Evolutionary conservation across 192 early-diverging fungal species (phyloP).

Genomic region (Backusella westeae): DNA sequence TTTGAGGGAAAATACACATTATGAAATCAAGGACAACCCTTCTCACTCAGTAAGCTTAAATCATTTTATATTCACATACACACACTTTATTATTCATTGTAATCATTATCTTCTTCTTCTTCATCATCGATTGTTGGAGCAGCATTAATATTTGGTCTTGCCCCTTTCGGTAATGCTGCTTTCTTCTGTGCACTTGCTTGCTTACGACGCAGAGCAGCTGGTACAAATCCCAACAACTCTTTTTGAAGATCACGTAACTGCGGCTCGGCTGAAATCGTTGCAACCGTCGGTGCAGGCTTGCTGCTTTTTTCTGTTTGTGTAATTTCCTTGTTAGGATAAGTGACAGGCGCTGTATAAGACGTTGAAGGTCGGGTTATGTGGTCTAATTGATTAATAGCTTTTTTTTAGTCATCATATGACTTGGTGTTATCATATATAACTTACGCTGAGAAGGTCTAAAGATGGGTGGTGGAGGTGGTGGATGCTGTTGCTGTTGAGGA

Average conservation of each 20-base stretch:
- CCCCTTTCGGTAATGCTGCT: slow-evolving; percentile 45
- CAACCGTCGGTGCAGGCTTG: slow-evolving; percentile 3
- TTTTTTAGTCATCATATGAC: background rate
- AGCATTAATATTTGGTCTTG: slow-evolving; percentile 61
- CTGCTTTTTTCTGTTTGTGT: background rate
- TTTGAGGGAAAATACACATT: background rate
- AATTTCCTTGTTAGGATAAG: background rate
- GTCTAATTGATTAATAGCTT: background rate
- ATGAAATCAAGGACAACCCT: background rate
- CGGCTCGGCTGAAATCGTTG: slow-evolving; percentile 73
- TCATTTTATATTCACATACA: background rate
- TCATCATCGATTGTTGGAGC: slow-evolving; percentile 63
- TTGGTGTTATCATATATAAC: background rate
- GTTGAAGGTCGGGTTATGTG: background rate
- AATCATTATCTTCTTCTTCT: background rate
- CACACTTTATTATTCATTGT: background rate
- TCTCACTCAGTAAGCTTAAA: background rate
- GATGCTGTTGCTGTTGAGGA: background rate
- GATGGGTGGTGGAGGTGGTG: slow-evolving; percentile 22
- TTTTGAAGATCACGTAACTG: slow-evolving; percentile 79
- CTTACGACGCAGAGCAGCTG: slow-evolving; percentile 57
- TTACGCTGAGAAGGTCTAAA: slow-evolving; percentile 4
- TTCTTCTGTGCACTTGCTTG: slow-evolving; percentile 34
- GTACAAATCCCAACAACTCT: slow-evolving; percentile 73
- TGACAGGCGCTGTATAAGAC: background rate